These are phyloP conservation scores for Phoma herbarum DNA, from an alignment of 2,329 filamentous ascomycete species.

Conservation along the genomic window DNA sequence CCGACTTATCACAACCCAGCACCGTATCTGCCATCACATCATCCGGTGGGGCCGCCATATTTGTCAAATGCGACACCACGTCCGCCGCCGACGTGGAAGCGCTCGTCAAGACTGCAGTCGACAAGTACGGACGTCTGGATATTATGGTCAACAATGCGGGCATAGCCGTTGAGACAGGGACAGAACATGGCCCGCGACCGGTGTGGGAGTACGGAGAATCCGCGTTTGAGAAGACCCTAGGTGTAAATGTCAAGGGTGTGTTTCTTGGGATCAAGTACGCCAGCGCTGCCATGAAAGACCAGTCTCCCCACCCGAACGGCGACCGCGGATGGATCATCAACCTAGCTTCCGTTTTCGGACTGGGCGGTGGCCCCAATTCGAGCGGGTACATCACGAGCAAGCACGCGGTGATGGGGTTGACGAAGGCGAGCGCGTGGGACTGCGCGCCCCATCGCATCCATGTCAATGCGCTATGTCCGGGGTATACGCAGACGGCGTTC, in stretches of 20 bases:
- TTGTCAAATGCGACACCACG: conserved; percentile 55
- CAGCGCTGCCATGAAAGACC: conserved; percentile 60
- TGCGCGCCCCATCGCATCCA: conserved; percentile 61
- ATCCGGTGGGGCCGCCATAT: conserved; percentile 47
- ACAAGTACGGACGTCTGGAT: conserved; percentile 62
- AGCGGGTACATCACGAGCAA: conserved; percentile 59
- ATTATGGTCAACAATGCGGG: conserved; percentile 59
- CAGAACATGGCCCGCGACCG: conserved; percentile 33
- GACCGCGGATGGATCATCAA: conserved; percentile 65
- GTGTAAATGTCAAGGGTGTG: conserved; percentile 52
- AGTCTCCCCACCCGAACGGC: conserved; percentile 49
- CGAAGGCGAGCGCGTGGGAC: conserved; percentile 59
- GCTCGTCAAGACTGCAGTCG: conserved; percentile 52
- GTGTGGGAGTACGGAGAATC: conserved; percentile 60
- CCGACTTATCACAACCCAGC: conserved; percentile 29
- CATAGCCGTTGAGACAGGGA: conserved; percentile 52
- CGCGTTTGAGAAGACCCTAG: conserved; percentile 56
- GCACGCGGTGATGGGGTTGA: conserved; percentile 61
- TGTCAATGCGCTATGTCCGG: conserved; percentile 64
- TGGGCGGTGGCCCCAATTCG: conserved; percentile 4
- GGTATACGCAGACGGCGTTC: conserved; percentile 51
- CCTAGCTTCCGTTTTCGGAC: conserved; percentile 57
- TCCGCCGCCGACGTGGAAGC: conserved; percentile 53
- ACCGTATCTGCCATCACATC: conserved; percentile 45
- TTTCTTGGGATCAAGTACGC: conserved; percentile 59